Conservation (phyloP, 73 alveolate genomes). For the Paramecium caudatum region DNA sequence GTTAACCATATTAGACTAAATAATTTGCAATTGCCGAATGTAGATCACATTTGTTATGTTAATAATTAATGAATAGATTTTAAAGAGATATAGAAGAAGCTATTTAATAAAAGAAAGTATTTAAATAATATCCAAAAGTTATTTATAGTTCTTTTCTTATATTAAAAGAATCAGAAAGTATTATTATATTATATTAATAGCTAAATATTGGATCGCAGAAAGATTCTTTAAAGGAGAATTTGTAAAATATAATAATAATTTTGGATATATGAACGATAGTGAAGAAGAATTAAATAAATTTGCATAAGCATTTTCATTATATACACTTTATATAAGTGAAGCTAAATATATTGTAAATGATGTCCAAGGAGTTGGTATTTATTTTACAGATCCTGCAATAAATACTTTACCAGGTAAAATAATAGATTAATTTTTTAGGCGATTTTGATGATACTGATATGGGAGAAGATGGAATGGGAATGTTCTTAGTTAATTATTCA, state of each 20-base stretch:
- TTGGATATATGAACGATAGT: neutral
- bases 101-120: neutral
- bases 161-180: constrained; percentile 12
- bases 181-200: neutral
- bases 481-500: constrained; percentile 12
- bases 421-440: neutral
- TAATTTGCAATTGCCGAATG: constrained; percentile 18
- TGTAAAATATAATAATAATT: constrained; percentile 61
- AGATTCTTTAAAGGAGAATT: constrained; percentile 64
- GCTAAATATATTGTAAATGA: constrained; percentile 39
- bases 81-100: neutral
- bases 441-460: constrained; percentile 65
- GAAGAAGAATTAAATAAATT: neutral
- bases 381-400: constrained; percentile 64
- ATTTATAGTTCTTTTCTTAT: constrained; percentile 41
- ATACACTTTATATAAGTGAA: constrained; percentile 37
- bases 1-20: constrained; percentile 5
- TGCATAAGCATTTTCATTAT: constrained; percentile 38
- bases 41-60: constrained; percentile 53
- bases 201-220: constrained; percentile 52
- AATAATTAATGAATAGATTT: constrained; percentile 43
- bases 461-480: constrained; percentile 39
- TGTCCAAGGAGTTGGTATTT: constrained; percentile 54
- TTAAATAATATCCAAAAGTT: neutral
- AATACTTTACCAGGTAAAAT: neutral